Evolutionary conservation across 768 basidiomycete species (phyloP), one percentile per base, ranked within the genome.

Genomic region (Suillus decipiens): DNA sequence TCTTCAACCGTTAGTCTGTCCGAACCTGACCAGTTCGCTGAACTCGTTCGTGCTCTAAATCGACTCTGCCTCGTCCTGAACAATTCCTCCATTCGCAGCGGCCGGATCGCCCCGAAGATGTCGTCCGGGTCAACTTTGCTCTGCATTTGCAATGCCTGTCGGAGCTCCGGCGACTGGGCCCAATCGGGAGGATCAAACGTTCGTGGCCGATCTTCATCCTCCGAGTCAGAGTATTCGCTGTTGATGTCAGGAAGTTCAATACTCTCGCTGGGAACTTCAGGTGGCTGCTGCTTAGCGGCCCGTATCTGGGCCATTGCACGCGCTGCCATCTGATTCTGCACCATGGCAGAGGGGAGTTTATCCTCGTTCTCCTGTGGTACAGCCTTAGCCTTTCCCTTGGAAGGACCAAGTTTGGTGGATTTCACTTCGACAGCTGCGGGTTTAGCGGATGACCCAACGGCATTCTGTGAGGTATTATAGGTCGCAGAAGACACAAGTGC

Each of bases 171-270:
- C 31, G 93, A 94, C 72, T 96, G 92, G 1, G 95, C 93, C 96
- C 96, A 98, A 28, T 85, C 81, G 2, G 93, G 93, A 63, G 89
- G 85, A 68, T 89, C 84, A 67, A 87, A 89, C n/a, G 86, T 87
- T 66, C 85, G 81, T 47, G 84, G 82, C 22, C 89, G 86, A 67
- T 89, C 87, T 73, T 96, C 95, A 67, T 96, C 94, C 51, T 95
- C 96, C 5, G 95, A 97, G 75, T 96, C 93, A 6, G 95, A 97
- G 76, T 98, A 99, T 70, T 98, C 96, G 77, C 92, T 95, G 70
- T 95, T 90, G 71, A 97, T 95, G 53, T 99, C 96, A 0, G 96
- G 96, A 19, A 99, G 81, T 69, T 95, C 95, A 68, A 96, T 93
- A 71, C 83, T 87, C 79, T 95, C 91, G 72, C 88, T 91, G 19